These are phyloP conservation scores for Phytopythium cucurbitacearum DNA, from an alignment of 352 stramenopile species.

Conservation along the genomic window DNA sequence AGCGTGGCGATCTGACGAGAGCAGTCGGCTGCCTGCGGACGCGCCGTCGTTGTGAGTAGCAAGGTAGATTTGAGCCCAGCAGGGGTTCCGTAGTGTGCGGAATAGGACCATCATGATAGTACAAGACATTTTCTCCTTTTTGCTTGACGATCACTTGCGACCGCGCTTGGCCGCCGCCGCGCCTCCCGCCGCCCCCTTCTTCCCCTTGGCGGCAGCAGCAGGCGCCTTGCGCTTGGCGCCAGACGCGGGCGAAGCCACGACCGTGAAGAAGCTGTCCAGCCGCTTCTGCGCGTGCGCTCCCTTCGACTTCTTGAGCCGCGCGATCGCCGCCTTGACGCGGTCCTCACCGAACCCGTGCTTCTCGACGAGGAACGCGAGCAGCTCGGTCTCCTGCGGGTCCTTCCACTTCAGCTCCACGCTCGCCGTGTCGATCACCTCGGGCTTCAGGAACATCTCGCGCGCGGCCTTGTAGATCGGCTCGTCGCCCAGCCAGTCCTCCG, in stretches of 20 bases:
- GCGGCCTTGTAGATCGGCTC: constrained; percentile 92
- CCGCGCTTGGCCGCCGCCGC: constrained; percentile 39
- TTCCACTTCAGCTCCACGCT: constrained; percentile 93
- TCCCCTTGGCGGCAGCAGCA: constrained; percentile 23
- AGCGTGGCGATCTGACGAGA: neutral
- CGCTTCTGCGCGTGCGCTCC: constrained; percentile 93
- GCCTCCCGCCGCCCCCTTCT: constrained; percentile 13
- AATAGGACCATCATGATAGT: too few species aligned
- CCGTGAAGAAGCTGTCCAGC: constrained; percentile 96
- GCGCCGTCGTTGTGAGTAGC: too few species aligned
- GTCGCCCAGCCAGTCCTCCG: constrained; percentile 82
- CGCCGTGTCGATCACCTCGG: constrained; percentile 61
- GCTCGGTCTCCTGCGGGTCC: constrained; percentile 84
- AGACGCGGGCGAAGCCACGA: constrained; percentile 42
- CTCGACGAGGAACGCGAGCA: constrained; percentile 94
- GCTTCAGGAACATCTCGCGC: constrained; percentile 90
- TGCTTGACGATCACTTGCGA: constrained; percentile 38
- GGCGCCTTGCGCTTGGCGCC: constrained; percentile 51
- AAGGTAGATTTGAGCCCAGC: too few species aligned
- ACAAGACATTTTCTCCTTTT: neutral
- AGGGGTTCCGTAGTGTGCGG: too few species aligned
- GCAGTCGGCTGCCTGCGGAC: too few species aligned
- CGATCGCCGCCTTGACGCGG: constrained; percentile 91
- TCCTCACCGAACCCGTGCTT: constrained; percentile 96
- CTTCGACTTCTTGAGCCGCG: constrained; percentile 95